Base-by-base conservation (phyloP, 495 filamentous ascomycete species). In the Rhizodiscina lignyota region DNA sequence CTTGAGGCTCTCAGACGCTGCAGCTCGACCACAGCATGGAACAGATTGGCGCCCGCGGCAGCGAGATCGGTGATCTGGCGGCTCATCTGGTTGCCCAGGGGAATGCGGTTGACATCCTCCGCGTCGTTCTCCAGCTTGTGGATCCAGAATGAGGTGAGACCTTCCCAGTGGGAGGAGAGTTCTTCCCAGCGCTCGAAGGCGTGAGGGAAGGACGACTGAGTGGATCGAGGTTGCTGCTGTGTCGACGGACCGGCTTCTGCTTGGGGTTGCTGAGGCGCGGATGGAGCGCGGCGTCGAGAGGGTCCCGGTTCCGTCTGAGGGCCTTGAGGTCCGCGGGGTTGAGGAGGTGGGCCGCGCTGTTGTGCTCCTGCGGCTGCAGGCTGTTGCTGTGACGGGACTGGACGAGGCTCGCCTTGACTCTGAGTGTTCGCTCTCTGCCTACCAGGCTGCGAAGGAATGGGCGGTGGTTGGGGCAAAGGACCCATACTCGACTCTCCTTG, bases 181-280 rank as follows among this genome's bases (percentile, higher is more conserved):
- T 78, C 83, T 45, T 97, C 89, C 89, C 91, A 97, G 28, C 89
- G 71, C 53, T 97, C 86, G 44, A 97, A 97, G 1, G 89, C 89
- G 58, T 97, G 91, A 12, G 91, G 89, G 52, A 96, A 92, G 2
- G 77, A 66, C 31, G 70, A 66, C 2, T 35, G 35, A 18, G 34
- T 45, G 21, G 40, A 37, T 18, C 35, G 37, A 26, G 40, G 34
- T 32, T 43, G 37, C 10, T 29, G 32, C 3, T 30, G 33, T 21
- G 35, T 26, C 2, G 34, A 34, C 11, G 6, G 24, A 27, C 8
- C 24, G 24, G 24, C 24, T 27, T 6, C 24, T 27, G 24, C 6
- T 27, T 6, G 24, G 24, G 24, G 6, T 27, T 6, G 6, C 24
- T 27, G 24, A 8, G 6, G 24, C 24, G 24, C 8, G 24, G 24